Conservation (phyloP, 2,329 filamentous ascomycete species). For the Ceratocystis variospora region DNA sequence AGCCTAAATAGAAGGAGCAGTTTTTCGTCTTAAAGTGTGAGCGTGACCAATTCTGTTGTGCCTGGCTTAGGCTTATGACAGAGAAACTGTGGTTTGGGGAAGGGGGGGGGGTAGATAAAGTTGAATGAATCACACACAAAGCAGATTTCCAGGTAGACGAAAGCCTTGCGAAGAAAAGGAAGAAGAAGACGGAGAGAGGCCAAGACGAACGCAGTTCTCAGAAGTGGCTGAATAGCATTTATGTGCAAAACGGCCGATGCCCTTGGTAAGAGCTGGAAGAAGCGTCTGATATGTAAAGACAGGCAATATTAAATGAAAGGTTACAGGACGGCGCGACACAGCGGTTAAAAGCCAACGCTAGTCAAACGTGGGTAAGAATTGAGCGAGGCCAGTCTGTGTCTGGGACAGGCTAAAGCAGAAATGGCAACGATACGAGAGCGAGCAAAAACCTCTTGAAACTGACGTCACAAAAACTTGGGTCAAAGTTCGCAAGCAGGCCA, state of each 20-base stretch:
- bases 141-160: neutral
- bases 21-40: constrained; percentile 8
- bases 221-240: neutral
- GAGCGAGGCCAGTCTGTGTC: neutral
- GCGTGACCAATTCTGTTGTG: constrained; percentile 10
- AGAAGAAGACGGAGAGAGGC: neutral
- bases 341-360: neutral
- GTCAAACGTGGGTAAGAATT: neutral
- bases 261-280: neutral
- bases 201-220: neutral
- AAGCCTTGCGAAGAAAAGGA: constrained; percentile 2
- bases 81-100: neutral
- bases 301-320: neutral
- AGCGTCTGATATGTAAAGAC: neutral
- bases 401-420: neutral
- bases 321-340: neutral
- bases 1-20: constrained; percentile 3
- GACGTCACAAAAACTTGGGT: neutral
- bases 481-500: neutral
- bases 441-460: neutral
- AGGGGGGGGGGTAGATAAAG: constrained; percentile 4
- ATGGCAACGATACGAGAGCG: neutral
- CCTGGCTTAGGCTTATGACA: constrained; percentile 5
- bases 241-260: neutral
- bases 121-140: neutral